Conservation (phyloP, 108 stramenopile genomes). For the Nitzschia palea region DNA sequence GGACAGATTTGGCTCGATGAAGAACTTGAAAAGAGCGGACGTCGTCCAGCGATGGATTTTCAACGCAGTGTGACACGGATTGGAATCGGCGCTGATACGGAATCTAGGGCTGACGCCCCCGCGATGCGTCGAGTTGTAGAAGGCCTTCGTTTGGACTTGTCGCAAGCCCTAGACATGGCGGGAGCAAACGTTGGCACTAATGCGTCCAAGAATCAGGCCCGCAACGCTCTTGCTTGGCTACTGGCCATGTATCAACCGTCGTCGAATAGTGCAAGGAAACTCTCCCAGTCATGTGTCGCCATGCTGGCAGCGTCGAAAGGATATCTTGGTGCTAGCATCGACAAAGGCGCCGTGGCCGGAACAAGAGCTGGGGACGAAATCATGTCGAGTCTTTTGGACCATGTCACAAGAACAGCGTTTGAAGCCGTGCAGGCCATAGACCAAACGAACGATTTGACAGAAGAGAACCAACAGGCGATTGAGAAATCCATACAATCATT, state of each 20-base stretch:
- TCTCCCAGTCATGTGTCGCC: constrained; percentile 69
- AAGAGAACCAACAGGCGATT: constrained; percentile 37
- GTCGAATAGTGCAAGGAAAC: constrained; percentile 20
- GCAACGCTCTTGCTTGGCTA: constrained; percentile 58
- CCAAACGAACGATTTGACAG: constrained; percentile 56
- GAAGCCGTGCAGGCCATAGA: constrained; percentile 62
- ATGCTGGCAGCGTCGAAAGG: constrained; percentile 79
- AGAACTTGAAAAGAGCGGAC: constrained; percentile 37
- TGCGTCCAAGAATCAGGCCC: constrained; percentile 56
- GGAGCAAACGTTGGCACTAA: constrained; percentile 38
- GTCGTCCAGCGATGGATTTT: constrained; percentile 78
- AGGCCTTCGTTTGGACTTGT: constrained; percentile 76
- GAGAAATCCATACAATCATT: constrained; percentile 58
- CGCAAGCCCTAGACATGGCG: constrained; percentile 73
- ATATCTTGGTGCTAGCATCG: constrained; percentile 57
- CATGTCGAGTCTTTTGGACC: constrained; percentile 49
- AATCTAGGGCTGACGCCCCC: constrained; percentile 84
- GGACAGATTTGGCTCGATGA: constrained; percentile 84
- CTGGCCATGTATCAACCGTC: constrained; percentile 85
- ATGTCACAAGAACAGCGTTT: constrained; percentile 47
- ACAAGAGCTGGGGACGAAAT: constrained; percentile 51
- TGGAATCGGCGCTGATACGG: constrained; percentile 87
- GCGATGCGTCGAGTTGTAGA: constrained; percentile 79
- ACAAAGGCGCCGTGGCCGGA: constrained; percentile 56
- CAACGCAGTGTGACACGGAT: constrained; percentile 82